phyloP scores from a whole-genome alignment of 345 rosid genomes.

The Hypericum perforatum region DNA sequence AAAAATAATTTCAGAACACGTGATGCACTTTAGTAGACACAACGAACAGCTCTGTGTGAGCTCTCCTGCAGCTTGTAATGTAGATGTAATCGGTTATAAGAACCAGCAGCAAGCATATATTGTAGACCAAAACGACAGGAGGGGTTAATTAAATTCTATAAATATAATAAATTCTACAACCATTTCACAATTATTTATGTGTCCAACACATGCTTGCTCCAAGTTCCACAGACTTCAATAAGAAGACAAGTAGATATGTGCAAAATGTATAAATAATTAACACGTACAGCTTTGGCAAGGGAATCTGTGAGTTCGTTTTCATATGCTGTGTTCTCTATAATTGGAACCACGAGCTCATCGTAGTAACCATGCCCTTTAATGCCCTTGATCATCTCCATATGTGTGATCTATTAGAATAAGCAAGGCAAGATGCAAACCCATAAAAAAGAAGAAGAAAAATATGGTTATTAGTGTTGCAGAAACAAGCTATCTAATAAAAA shows the following conservation, averaged over 20 bases:
- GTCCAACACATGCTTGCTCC: too few relatives aligned
- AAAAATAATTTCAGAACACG: too few relatives aligned
- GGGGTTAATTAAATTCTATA: too few relatives aligned
- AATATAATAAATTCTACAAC: too few relatives aligned
- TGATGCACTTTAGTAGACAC: too few relatives aligned
- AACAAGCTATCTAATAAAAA: conserved; percentile 1
- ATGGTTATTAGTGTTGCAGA: not conserved
- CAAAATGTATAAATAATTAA: not conserved
- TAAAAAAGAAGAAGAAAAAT: conserved; percentile 8
- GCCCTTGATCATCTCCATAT: conserved; percentile 99
- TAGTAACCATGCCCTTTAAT: conserved; percentile 93
- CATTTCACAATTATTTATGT: too few relatives aligned
- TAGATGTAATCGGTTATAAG: too few relatives aligned
- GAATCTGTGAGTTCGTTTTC: conserved; percentile 90
- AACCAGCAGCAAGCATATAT: too few relatives aligned
- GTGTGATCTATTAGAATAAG: conserved; percentile 57
- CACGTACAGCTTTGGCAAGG: conserved; percentile 75
- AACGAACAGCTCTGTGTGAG: too few relatives aligned
- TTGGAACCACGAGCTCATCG: conserved; percentile 91
- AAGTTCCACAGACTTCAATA: too few relatives aligned
- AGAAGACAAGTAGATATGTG: not conserved
- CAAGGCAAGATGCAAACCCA: not conserved
- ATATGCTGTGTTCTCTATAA: conserved; percentile 87
- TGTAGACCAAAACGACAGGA: too few relatives aligned
- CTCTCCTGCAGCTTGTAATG: too few relatives aligned